Conservation (phyloP, 805 yeast species). For the Komagataella kurtzmanii region DNA sequence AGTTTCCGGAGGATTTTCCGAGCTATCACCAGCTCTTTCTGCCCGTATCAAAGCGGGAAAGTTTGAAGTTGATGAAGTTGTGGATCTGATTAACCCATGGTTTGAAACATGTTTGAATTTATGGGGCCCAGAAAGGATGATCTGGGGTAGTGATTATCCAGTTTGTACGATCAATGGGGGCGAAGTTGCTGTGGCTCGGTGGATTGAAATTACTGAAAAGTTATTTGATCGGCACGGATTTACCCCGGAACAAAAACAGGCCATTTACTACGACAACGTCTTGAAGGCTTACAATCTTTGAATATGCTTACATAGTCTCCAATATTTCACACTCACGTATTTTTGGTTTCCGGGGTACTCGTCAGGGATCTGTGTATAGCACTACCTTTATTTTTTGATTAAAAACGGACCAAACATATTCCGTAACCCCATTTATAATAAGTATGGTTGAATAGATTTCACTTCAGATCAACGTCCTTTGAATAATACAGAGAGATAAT, state of each 20-base stretch:
- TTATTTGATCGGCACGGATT: background rate
- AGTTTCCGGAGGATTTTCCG: conserved; percentile 28
- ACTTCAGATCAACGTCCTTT: background rate
- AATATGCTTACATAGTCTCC: too few species aligned
- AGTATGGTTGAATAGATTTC: background rate
- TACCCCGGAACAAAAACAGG: background rate
- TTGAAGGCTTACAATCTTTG: background rate
- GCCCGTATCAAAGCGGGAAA: conserved; percentile 4
- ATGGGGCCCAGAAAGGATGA: conserved; percentile 18
- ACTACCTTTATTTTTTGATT: background rate
- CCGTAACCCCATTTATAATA: background rate
- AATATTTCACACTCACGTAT: too few species aligned
- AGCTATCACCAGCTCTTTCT: conserved; percentile 13
- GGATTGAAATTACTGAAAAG: background rate
- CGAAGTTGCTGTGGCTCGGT: background rate
- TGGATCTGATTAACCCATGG: conserved; percentile 15
- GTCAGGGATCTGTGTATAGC: background rate
- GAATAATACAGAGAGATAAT: background rate
- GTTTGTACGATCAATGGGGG: conserved; percentile 17
- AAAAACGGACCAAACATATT: background rate
- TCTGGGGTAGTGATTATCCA: conserved; percentile 36
- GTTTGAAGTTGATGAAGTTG: conserved; percentile 7
- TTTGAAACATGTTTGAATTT: conserved; percentile 13
- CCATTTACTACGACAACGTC: background rate
- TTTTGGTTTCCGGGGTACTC: background rate